Percentiles rank a stretch among this genome's conserved stretches.
Conservation (phyloP, 495 filamentous ascomycete genomes). For the Podospora conica region DNA sequence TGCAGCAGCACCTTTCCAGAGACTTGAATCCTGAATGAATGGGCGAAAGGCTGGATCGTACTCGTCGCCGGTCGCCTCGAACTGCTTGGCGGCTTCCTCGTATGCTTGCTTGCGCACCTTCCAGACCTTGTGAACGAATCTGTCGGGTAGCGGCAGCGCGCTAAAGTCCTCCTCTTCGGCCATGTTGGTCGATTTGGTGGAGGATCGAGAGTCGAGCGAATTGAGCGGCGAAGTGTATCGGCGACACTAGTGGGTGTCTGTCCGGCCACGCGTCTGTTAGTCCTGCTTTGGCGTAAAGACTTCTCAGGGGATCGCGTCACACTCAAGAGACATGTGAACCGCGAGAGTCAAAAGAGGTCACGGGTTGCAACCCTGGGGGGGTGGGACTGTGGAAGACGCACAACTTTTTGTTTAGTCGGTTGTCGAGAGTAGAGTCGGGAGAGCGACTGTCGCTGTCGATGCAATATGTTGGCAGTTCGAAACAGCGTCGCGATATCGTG, state of each 20-base stretch:
- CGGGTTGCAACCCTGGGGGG: background rate
- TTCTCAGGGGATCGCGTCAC: background rate
- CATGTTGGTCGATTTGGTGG: constrained; percentile 37
- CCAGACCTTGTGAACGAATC: constrained; percentile 93
- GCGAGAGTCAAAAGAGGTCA: background rate
- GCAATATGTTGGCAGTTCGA: background rate
- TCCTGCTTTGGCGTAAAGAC: background rate
- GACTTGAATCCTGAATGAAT: constrained; percentile 73
- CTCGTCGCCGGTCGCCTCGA: constrained; percentile 81
- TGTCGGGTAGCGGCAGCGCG: constrained; percentile 70
- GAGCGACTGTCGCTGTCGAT: background rate
- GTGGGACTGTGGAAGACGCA: background rate
- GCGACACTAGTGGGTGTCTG: background rate
- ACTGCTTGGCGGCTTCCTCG: constrained; percentile 82
- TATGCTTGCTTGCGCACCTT: constrained; percentile 96
- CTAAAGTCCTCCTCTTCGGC: constrained; percentile 81
- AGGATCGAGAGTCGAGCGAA: background rate
- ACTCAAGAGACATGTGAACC: background rate
- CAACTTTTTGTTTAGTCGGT: background rate
- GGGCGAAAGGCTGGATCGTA: constrained; percentile 77
- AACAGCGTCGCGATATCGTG: background rate
- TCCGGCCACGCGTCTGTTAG: background rate
- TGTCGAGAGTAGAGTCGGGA: background rate
- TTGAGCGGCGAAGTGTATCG: background rate
- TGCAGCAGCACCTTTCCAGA: constrained; percentile 89